Conservation (phyloP, 1,139 yeast species). For the Meyerozyma elateridarum region DNA sequence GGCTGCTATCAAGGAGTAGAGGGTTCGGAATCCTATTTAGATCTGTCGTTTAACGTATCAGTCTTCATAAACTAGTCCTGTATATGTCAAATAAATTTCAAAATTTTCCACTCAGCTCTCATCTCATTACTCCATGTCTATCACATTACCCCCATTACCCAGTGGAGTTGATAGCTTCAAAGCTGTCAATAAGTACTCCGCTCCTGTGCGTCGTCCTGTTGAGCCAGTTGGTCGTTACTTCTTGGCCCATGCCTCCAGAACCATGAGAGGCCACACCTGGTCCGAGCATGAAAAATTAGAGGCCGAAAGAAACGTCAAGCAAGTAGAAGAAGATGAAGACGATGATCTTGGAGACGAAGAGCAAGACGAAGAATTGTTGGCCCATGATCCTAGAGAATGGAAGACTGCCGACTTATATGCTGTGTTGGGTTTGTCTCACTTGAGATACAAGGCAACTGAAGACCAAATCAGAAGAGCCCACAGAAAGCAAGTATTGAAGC, state of each 20-base stretch:
- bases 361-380: conserved; percentile 76
- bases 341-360: conserved; percentile 73
- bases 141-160: conserved; percentile 36
- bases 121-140: conserved; percentile 20
- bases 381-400: conserved; percentile 97
- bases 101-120: conserved; percentile 1
- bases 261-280: conserved; percentile 97
- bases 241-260: conserved; percentile 95
- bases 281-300: conserved; percentile 93
- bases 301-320: conserved; percentile 82
- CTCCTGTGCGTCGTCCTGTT: conserved; percentile 77
- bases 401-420: conserved; percentile 94
- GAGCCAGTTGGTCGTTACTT: conserved; percentile 97
- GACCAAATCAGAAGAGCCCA: conserved; percentile 96
- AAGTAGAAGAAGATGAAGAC: conserved; percentile 63
- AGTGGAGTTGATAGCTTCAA: conserved; percentile 48
- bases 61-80: neutral
- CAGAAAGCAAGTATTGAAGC: conserved; percentile 93
- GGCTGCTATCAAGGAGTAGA: conserved; percentile 68
- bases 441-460: conserved; percentile 87
- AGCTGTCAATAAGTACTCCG: conserved; percentile 48
- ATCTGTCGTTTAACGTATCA: neutral
- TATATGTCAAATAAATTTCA: neutral
- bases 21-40: no score
- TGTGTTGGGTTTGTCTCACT: conserved; percentile 87